Base-by-base conservation (phyloP, 164 flowering plant genomes). In the Vitis labrusca region DNA sequence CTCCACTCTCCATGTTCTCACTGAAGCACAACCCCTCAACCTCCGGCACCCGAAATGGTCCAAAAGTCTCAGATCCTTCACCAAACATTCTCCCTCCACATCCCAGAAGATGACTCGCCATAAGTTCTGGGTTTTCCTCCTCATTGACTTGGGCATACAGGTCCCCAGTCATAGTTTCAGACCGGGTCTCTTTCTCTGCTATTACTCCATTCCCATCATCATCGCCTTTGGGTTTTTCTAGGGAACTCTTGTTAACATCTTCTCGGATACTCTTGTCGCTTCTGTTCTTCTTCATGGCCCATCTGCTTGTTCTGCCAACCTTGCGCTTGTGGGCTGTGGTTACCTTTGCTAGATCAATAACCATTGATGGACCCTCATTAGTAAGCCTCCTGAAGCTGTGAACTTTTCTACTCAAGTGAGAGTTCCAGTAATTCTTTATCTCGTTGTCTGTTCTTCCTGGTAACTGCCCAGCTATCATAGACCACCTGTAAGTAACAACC, bases 361-460 rank as follows among this genome's bases (percentile, higher is more conserved):
- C 14, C 8, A 70, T 32, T 52, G 76, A 66, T 14, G 49, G 68
- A 0, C 59, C 16, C 5, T 57, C 79, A 50, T 64, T 61, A 15
- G 53, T 19, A 3, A 74, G 76, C 61, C 78, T 81, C 63, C 84
- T 80, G 56, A 85, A 85, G 37, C 66, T 83, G 68, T 86, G 77
- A 16, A 93, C 71, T 78, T 85, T 87, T 54, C 93, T 76, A 66
- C 96, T 89, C 70, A 93, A 71, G 63, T 89, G 91, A 27, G 97
- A 89, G 73, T 93, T 93, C 98, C 97, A 92, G 68, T 92, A 86
- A 65, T 92, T 92, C 73, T 92, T 92, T 14, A 92, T 90, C 74
- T 92, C 97, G 69, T 92, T 92, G 78, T 92, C 97, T 53, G 97
- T 92, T 84, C 97, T 88, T 51, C 97, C 97, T 0, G 97, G 91